Percentiles rank a stretch among this genome's conserved stretches.
These are phyloP conservation scores for Rhazya stricta DNA, from an alignment of 257 asterid species.

Conservation along the genomic window DNA sequence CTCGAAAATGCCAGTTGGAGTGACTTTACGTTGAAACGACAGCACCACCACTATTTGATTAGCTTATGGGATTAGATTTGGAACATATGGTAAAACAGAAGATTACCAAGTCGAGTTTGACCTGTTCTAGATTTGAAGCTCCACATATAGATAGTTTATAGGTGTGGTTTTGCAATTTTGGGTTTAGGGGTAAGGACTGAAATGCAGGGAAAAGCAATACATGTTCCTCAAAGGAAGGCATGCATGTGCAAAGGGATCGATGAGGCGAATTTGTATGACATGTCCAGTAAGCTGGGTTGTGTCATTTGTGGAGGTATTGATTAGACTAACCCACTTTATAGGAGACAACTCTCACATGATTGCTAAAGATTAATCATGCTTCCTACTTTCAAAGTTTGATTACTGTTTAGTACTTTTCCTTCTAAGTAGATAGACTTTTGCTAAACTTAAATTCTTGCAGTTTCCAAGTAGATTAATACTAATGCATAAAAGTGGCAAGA, in stretches of 20 bases:
- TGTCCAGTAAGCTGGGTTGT: neutral
- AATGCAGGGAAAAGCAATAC: conserved; percentile 13
- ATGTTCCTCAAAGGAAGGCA: conserved; percentile 12
- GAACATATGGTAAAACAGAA: no score
- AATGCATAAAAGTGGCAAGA: neutral
- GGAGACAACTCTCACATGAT: conserved; percentile 25
- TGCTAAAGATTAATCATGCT: conserved; percentile 1
- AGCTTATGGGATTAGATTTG: neutral
- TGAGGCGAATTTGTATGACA: neutral
- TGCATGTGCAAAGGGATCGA: neutral
- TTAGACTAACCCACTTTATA: conserved; percentile 15
- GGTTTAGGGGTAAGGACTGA: neutral
- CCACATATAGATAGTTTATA: no score
- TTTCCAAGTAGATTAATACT: neutral
- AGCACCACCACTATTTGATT: neutral
- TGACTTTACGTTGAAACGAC: neutral
- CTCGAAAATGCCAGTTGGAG: neutral
- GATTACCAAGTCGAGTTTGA: no score
- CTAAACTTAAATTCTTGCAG: neutral
- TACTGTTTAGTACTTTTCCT: neutral
- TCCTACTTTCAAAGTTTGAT: neutral
- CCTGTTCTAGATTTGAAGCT: no score
- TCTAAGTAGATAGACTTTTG: neutral
- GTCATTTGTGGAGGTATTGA: conserved; percentile 8
- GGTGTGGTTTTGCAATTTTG: neutral